These are phyloP conservation scores for Pseudonitzschia multiseries DNA, from an alignment of 108 stramenopile genomes.

Conservation along the genomic window DNA sequence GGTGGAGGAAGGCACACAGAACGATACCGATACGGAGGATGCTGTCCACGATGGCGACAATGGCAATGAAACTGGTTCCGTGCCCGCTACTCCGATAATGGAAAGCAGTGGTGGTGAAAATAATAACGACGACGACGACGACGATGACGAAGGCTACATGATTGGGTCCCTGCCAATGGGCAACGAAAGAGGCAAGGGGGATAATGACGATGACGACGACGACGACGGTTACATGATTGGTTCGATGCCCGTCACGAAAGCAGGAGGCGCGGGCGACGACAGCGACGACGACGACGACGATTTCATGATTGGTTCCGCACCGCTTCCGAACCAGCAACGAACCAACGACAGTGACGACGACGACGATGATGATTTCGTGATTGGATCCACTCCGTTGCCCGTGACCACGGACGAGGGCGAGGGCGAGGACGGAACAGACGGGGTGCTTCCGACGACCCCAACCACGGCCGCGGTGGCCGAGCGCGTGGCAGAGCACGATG, in stretches of 20 bases:
- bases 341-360: conserved; percentile 22
- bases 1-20: no score
- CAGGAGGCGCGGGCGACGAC: neutral
- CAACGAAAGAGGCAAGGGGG: neutral
- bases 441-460: no score
- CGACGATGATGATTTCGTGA: conserved; percentile 1
- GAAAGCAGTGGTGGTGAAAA: no score
- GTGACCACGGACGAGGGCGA: no score
- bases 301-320: conserved; percentile 17
- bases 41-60: neutral
- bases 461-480: neutral
- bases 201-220: conserved; percentile 31
- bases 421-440: no score
- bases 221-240: neutral
- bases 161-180: neutral
- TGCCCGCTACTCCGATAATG: no score
- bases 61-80: neutral
- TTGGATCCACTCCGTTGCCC: neutral
- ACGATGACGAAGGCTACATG: conserved; percentile 5
- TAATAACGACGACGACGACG: neutral
- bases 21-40: no score
- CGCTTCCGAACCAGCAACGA: conserved; percentile 1
- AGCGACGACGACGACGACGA: conserved; percentile 18
- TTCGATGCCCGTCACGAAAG: neutral
- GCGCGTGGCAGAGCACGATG: no score